Evolutionary conservation across 129 eudicot species (phyloP), one percentile per base, ranked within the genome.

Genomic region (Artemisia argyi): DNA sequence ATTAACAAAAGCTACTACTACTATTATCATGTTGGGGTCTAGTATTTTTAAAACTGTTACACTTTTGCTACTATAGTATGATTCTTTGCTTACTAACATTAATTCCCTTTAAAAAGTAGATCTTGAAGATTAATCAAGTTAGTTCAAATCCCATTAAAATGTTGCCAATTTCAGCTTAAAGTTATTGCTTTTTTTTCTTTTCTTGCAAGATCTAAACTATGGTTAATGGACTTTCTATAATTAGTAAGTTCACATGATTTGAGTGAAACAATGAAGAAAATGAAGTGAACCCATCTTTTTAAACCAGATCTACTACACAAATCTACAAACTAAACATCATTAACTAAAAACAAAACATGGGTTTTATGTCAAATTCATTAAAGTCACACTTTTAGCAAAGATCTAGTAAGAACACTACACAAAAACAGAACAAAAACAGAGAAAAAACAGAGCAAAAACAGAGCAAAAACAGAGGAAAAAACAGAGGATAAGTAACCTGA

Each of bases 301-400:
- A 49, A 66, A 65, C 65, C 81, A 84, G 83, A 84, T 84, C 88
- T 74, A 51, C 53, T 39, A 24, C 15, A 59, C 71, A 65, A 65
- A 82, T n/a, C 61, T 35, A 52, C 10, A 64, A 13, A 64, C 67
- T 8, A 48, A 62, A 30, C 58, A 44, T 61, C 46, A 57, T 16
- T 69, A 44, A 44, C 50, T 47, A 61, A 13, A 61, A 61, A 11
- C 15, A 15, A 53, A 26, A 68, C 17, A 2, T 66, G 24, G 17
- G 30, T 17, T 18, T 60, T 32, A 39, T 11, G 46, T 49, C 55
- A 70, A 65, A 47, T 75, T 65, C 48, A 4, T 39, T 65, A 22
- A n/a, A 50, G 35, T 55, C 32, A 61, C 32, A 56, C n/a, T 46
- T 69, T 35, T 30, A 46, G 28, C 55, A 65, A 59, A 77, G 85